Percentiles rank a stretch among this genome's conserved stretches.
Conservation (phyloP, 129 eudicot genomes). For the Tagetes patula region DNA sequence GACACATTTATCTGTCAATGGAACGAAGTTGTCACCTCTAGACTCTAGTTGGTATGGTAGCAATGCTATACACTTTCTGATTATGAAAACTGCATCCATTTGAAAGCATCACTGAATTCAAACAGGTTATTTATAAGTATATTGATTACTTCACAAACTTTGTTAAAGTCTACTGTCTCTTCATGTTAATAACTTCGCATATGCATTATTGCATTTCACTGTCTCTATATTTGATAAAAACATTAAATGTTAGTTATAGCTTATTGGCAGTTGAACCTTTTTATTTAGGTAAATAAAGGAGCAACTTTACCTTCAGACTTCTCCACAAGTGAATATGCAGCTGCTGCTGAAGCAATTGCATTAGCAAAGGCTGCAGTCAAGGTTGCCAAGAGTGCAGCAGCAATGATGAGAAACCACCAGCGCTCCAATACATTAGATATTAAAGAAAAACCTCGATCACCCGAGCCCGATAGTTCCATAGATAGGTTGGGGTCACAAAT, state of each 20-base stretch:
- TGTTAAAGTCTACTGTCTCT: not conserved
- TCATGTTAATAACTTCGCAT: not conserved
- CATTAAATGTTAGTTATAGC: not conserved
- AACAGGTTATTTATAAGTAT: not conserved
- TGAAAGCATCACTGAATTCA: not conserved
- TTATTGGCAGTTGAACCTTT: slow-evolving; percentile 13
- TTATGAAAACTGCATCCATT: not conserved
- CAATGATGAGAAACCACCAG: slow-evolving; percentile 42
- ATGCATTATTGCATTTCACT: slow-evolving; percentile 7
- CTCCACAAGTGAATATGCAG: slow-evolving; percentile 64
- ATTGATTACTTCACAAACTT: not conserved
- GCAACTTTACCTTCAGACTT: slow-evolving; percentile 51
- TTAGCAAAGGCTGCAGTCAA: slow-evolving; percentile 79
- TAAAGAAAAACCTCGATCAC: slow-evolving; percentile 17
- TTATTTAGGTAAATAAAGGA: slow-evolving; percentile 51
- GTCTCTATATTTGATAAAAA: not conserved
- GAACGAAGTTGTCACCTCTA: not conserved
- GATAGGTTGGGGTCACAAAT: slow-evolving; percentile 20
- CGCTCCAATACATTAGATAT: slow-evolving; percentile 31
- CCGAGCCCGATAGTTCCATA: slow-evolving; percentile 36
- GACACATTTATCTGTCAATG: not conserved
- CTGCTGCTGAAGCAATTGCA: slow-evolving; percentile 92
- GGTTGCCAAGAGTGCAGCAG: slow-evolving; percentile 84
- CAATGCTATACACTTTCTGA: not conserved
- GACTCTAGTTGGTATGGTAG: not conserved